Conservation (phyloP, 176 grass and related monocot species). For the Oropetium thomaeum region DNA sequence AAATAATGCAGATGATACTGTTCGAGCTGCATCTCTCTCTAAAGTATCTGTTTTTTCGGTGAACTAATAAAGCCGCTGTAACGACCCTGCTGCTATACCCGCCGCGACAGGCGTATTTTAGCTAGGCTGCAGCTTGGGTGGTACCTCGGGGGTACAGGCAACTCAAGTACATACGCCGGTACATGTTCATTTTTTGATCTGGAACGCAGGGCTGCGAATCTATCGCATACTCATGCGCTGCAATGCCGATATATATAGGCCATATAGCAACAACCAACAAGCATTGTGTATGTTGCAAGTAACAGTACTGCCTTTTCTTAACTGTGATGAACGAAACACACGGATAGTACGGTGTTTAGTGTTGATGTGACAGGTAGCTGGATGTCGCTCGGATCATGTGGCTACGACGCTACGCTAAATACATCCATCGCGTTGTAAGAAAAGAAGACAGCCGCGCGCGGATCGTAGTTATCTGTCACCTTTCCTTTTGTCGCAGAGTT, state of each 20-base stretch:
- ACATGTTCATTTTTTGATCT: not conserved
- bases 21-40: too few species aligned
- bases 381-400: not conserved
- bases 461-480: not conserved
- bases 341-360: not conserved
- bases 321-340: not conserved
- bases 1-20: not conserved
- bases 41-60: too few species aligned
- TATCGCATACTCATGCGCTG: not conserved
- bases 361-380: constrained; percentile 7
- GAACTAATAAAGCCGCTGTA: not conserved
- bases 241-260: not conserved
- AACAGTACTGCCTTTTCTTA: not conserved
- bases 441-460: not conserved
- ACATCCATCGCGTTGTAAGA: too few species aligned
- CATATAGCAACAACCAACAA: not conserved
- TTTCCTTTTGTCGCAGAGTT: too few species aligned
- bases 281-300: not conserved
- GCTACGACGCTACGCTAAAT: not conserved
- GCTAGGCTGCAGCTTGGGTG: too few species aligned
- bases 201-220: not conserved
- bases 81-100: not conserved
- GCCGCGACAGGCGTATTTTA: not conserved
- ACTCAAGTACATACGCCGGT: not conserved
- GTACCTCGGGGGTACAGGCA: not conserved